Evolutionary conservation across 2,329 filamentous ascomycete species (phyloP), one percentile per base, ranked within the genome.

Genomic region (Colletotrichum melonis): DNA sequence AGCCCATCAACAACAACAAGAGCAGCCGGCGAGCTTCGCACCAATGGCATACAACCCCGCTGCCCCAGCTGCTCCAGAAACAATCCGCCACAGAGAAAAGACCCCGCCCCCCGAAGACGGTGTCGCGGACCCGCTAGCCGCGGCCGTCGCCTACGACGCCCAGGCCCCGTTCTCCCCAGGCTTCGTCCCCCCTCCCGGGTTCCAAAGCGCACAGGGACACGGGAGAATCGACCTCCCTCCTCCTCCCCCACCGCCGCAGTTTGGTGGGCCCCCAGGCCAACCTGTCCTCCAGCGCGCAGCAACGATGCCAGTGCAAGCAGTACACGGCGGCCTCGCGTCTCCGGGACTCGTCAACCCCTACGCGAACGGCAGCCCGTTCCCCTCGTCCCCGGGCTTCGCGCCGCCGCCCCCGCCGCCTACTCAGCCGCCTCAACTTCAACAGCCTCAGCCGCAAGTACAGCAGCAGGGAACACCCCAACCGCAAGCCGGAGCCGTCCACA

Each of bases 1-100:
- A 8, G 42, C 42, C 42, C 42, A 49, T 19, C 42, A 71, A 49
- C 72, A 71, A 49, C 72, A 38, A 55, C 73, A 60, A 54, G 75
- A 74, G 35, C 80, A 80, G 71, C 81, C 85, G n/a, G 78, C 84
- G 42, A 86, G 78, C 77, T 92, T 91, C 76, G 86, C 83, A 8
- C 92, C 92, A 0, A 91, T 94, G 84, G 89, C 92, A 2, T 95
- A 95, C 79, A 95, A 95, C 79, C 94, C 94, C 3, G 93, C 94
- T 0, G 93, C 93, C 1, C 94, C 94, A 5, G 88, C 93, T 0
- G 92, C 93, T 0, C 93, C 93, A 0, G 93, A 95, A 80, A 86
- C 89, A 26, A 91, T 95, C 64, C 86, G 88, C 24, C 90, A 94
- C 80, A 88, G 94, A 60, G 94, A 95, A 81, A 95, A 95, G 87